phyloP scores from a whole-genome alignment of 2,329 filamentous ascomycete genomes.

The Colletotrichum salicis region DNA sequence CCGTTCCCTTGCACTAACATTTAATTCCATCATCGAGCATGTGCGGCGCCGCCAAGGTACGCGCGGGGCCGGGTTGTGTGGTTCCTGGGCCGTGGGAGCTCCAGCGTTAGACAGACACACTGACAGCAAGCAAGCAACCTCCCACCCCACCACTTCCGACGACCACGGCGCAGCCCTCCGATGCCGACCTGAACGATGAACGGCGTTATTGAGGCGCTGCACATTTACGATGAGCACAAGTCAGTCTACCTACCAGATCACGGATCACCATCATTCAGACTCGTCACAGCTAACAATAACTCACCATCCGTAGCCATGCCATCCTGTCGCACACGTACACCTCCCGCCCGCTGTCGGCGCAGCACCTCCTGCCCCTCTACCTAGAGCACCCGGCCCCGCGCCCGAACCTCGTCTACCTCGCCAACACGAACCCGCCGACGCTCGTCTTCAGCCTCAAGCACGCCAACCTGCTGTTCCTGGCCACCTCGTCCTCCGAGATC shows the following conservation, averaged over 20 bases:
- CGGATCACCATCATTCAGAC: not conserved
- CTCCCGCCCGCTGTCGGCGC: conserved; percentile 80
- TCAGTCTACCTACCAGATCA: conserved; percentile 53
- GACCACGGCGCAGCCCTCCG: conserved; percentile 41
- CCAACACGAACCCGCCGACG: conserved; percentile 84
- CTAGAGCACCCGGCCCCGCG: conserved; percentile 83
- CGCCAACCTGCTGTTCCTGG: conserved; percentile 85
- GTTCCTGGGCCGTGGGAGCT: conserved; percentile 27
- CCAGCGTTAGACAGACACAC: conserved; percentile 15
- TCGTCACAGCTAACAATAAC: conserved; percentile 31
- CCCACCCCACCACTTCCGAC: conserved; percentile 38
- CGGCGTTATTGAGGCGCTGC: conserved; percentile 91
- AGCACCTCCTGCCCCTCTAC: conserved; percentile 85
- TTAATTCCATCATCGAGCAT: conserved; percentile 46
- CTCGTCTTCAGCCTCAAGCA: conserved; percentile 90
- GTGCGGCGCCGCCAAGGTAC: conserved; percentile 1
- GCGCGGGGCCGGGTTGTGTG: conserved; percentile 15
- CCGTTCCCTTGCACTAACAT: conserved; percentile 28
- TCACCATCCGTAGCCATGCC: conserved; percentile 69
- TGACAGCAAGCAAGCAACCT: conserved; percentile 16
- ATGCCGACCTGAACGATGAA: conserved; percentile 68
- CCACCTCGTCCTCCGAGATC: conserved; percentile 85
- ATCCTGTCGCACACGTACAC: conserved; percentile 92
- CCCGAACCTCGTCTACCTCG: conserved; percentile 86
- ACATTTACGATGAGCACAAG: conserved; percentile 98